Conservation (phyloP, 257 asterid genomes). For the Solanum raphanifolium region DNA sequence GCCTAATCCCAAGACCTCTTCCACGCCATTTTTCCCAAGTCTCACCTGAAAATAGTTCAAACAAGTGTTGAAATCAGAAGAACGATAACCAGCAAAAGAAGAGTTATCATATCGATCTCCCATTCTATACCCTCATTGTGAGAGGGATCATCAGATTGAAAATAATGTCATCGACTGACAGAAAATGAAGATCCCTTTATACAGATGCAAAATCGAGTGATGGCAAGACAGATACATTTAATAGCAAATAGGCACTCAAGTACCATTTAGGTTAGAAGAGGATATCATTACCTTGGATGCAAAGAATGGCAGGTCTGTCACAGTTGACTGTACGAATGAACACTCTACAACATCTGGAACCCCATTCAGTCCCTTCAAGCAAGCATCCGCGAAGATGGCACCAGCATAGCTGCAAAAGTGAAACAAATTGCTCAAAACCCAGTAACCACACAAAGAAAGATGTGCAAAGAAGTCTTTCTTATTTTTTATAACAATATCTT, state of each 20-base stretch:
- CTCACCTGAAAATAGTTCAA: constrained; percentile 38
- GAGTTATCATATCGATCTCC: background rate
- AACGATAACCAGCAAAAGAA: background rate
- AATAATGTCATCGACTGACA: background rate
- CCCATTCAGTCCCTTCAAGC: constrained; percentile 89
- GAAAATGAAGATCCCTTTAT: background rate
- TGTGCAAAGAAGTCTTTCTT: background rate
- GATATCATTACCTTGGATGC: constrained; percentile 55
- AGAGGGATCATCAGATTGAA: background rate
- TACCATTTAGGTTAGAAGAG: background rate
- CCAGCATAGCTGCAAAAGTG: constrained; percentile 66
- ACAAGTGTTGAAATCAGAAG: background rate
- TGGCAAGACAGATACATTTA: background rate
- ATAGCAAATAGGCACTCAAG: background rate
- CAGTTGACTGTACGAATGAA: constrained; percentile 64
- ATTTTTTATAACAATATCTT: background rate
- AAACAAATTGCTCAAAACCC: background rate
- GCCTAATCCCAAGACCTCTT: constrained; percentile 67
- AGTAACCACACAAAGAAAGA: background rate
- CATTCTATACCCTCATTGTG: background rate
- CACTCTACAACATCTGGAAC: constrained; percentile 85
- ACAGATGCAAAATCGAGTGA: background rate
- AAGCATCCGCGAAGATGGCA: constrained; percentile 88
- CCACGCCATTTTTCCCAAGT: constrained; percentile 84
- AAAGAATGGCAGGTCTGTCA: constrained; percentile 79